Conservation (phyloP, 2,329 filamentous ascomycete species). For the Drechslera avenae region DNA sequence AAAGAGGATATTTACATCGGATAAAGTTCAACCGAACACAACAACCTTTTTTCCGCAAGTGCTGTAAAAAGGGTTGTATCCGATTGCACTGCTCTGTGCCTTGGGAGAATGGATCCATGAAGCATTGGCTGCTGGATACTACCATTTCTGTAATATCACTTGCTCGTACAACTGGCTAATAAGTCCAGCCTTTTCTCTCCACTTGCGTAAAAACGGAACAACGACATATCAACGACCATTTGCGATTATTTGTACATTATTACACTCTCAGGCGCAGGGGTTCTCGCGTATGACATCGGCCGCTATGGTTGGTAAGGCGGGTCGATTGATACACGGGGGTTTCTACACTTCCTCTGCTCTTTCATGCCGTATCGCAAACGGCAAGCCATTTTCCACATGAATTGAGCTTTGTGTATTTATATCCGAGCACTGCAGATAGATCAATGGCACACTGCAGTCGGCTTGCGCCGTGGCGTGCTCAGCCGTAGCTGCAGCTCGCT, state of each 20-base stretch:
- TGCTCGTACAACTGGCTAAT: conserved; percentile 24
- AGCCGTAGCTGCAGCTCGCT: conserved; percentile 4
- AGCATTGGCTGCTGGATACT: too few species aligned
- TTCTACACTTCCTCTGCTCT: conserved; percentile 25
- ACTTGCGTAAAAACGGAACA: conserved; percentile 35
- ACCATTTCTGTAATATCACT: background rate
- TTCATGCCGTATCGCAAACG: conserved; percentile 19
- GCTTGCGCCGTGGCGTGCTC: conserved; percentile 19
- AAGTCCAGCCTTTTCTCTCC: conserved; percentile 45
- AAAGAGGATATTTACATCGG: too few species aligned
- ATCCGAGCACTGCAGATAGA: conserved; percentile 17
- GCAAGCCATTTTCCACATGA: conserved; percentile 16
- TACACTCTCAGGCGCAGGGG: conserved; percentile 34
- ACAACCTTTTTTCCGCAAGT: background rate
- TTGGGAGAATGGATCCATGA: background rate
- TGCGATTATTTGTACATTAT: conserved; percentile 40
- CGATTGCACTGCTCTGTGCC: too few species aligned
- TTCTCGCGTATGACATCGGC: conserved; percentile 20
- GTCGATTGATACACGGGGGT: background rate
- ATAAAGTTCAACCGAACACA: background rate
- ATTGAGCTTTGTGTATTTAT: conserved; percentile 27
- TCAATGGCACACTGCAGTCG: conserved; percentile 14
- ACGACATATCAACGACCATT: conserved; percentile 22
- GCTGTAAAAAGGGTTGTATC: background rate
- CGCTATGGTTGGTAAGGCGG: conserved; percentile 11